Evolutionary conservation across 1,284 basidiomycete species (phyloP).

Genomic region (Anthracocystis setariae): DNA sequence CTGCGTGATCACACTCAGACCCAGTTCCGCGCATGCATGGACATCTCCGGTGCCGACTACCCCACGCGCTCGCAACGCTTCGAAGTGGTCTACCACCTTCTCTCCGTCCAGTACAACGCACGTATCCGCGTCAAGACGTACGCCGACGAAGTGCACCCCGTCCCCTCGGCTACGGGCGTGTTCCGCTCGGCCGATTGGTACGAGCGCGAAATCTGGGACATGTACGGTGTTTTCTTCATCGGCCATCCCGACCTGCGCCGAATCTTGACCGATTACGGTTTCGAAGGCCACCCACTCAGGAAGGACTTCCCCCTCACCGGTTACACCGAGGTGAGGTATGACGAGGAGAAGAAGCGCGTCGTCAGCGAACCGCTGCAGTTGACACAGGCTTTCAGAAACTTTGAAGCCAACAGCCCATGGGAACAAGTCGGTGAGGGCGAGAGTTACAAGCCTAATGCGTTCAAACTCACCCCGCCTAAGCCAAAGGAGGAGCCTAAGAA

Average conservation of each 20-base stretch:
- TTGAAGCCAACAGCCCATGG: conserved; percentile 84
- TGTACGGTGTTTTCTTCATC: conserved; percentile 96
- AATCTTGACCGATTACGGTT: conserved; percentile 98
- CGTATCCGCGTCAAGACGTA: conserved; percentile 98
- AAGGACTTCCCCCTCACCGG: conserved; percentile 99
- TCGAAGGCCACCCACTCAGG: conserved; percentile 95
- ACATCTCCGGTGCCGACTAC: conserved; percentile 94
- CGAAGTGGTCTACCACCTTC: conserved; percentile 95
- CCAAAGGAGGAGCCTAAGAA: conserved; percentile 68
- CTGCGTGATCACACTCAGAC: conserved; percentile 95
- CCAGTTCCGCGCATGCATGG: conserved; percentile 91
- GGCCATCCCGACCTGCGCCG: conserved; percentile 95
- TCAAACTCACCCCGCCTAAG: conserved; percentile 69
- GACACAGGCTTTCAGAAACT: conserved; percentile 98
- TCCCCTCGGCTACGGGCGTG: conserved; percentile 82
- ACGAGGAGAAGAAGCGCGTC: conserved; percentile 97
- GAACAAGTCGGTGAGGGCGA: conserved; percentile 92
- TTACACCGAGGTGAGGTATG: conserved; percentile 96
- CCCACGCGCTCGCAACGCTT: conserved; percentile 93
- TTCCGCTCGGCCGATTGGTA: conserved; percentile 98
- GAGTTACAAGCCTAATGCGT: conserved; percentile 72
- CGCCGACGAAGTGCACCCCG: conserved; percentile 91
- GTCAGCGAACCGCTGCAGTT: conserved; percentile 97
- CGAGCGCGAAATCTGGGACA: conserved; percentile 97
- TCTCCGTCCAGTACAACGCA: conserved; percentile 78